Evolutionary conservation across 192 early-diverging fungal genomes (phyloP).

Genomic region (Coemansia sp.): DNA sequence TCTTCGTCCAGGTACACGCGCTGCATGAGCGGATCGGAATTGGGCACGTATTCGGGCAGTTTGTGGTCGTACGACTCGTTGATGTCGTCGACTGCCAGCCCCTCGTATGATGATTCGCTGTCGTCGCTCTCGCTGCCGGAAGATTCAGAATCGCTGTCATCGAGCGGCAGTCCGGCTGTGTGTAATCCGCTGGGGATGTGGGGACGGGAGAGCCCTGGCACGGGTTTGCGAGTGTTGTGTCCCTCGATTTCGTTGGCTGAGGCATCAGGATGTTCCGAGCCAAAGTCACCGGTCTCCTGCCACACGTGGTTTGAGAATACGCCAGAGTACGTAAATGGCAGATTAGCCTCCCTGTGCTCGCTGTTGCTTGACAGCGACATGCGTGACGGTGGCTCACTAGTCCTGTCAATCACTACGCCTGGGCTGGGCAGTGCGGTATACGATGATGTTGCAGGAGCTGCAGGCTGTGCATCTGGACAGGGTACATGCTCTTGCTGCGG

Average conservation of each 20-base stretch:
- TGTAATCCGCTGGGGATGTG: slow-evolving; percentile 33
- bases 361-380: slow-evolving; percentile 10
- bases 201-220: slow-evolving; percentile 2
- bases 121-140: slow-evolving; percentile 20
- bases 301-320: slow-evolving; percentile 41
- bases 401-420: not conserved
- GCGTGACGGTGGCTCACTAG: slow-evolving; percentile 11
- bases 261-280: not conserved
- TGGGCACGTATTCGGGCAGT: slow-evolving; percentile 51
- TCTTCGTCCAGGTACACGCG: slow-evolving; percentile 68
- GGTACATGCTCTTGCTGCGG: slow-evolving; percentile 22
- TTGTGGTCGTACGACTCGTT: slow-evolving; percentile 54
- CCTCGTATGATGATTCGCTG: slow-evolving; percentile 49
- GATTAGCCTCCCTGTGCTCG: slow-evolving; percentile 8
- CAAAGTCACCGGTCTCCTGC: slow-evolving; percentile 2
- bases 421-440: not conserved
- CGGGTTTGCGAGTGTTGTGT: not conserved
- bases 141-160: slow-evolving; percentile 18
- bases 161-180: slow-evolving; percentile 20
- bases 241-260: slow-evolving; percentile 3
- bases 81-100: slow-evolving; percentile 51
- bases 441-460: not conserved
- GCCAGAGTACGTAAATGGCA: slow-evolving; percentile 52
- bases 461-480: slow-evolving; percentile 11
- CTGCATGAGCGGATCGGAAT: slow-evolving; percentile 46